Base-by-base conservation (phyloP, 2,329 filamentous ascomycete species). In the Trichoderma hamatum region DNA sequence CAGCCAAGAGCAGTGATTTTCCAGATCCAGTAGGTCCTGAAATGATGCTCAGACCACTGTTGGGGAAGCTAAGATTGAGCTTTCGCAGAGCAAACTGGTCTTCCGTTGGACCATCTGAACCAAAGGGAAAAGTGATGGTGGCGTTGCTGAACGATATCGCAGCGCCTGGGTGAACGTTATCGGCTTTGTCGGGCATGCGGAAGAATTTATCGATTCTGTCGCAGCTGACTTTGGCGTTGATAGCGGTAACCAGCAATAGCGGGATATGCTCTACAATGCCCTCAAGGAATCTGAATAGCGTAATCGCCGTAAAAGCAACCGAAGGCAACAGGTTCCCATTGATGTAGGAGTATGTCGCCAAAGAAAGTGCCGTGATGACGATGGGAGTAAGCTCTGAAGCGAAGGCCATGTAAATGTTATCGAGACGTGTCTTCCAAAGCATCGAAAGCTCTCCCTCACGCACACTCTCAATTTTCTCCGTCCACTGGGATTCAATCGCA, bases 21-120 rank as follows among this genome's bases (percentile, higher is more conserved):
- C 70, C 70, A n/a, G 59, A 63, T 2, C 61, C 69, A 21, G 70
- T 71, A 3, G 70, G 63, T 9, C 70, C 70, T 21, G 70, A 62
- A 16, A 71, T 51, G 5, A 71, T 52, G 43, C 70, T 71, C 1
- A 71, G 16, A 9, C 43, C 14, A 11, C 60, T 36, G 32, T 9
- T 55, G 30, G 70, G 70, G 43, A 71, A 71, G 1, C 60, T 56
- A 1, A 67, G 54, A n/a, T 58, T 34, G n/a, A 70, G 39, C 16
- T 52, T 68, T 2, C 59, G 14, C 11, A 71, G 59, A 2, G 49
- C 21, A 51, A 71, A 71, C 0, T 51, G 67, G 65, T 60, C 65
- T 5, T 67, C 65, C 1, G 52, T 14, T 32, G 28, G 49, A 21
- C 49, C 51, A 13, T 59, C 43, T 0, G n/a, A 36, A 6, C 21